phyloP scores from a whole-genome alignment of 768 basidiomycete genomes.

The Lactifluus pinguis region DNA sequence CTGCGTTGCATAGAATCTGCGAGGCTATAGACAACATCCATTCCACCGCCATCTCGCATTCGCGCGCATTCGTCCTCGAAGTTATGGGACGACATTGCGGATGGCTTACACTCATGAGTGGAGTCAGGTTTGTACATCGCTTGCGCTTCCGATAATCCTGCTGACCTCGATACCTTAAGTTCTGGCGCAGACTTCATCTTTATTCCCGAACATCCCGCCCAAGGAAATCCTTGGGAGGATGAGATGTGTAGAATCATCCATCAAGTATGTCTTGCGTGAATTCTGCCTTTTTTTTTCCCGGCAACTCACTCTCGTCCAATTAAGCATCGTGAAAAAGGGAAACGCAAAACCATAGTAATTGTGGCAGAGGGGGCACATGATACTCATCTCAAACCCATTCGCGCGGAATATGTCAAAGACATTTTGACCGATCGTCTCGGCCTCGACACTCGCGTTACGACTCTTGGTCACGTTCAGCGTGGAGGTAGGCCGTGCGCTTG shows the following conservation, averaged over 20 bases:
- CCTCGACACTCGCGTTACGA: constrained; percentile 93
- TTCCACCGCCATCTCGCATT: constrained; percentile 92
- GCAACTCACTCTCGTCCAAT: neutral
- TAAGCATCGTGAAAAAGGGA: constrained; percentile 85
- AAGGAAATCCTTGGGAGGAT: constrained; percentile 74
- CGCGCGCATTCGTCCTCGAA: constrained; percentile 94
- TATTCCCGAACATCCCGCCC: constrained; percentile 90
- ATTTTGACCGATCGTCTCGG: constrained; percentile 80
- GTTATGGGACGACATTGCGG: constrained; percentile 99
- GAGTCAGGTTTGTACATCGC: constrained; percentile 56
- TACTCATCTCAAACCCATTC: constrained; percentile 81
- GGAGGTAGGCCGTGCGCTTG: constrained; percentile 90
- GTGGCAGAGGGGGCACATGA: constrained; percentile 96
- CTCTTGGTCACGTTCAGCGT: constrained; percentile 92
- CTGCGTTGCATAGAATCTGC: constrained; percentile 92
- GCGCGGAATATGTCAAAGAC: constrained; percentile 82
- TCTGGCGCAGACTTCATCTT: constrained; percentile 96
- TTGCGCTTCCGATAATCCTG: neutral
- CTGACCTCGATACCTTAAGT: constrained; percentile 28
- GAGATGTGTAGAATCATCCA: constrained; percentile 83
- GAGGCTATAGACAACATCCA: constrained; percentile 98
- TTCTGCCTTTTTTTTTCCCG: neutral
- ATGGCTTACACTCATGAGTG: constrained; percentile 94
- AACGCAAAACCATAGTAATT: constrained; percentile 97
- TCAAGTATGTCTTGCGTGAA: constrained; percentile 40